phyloP scores from a whole-genome alignment of 768 basidiomycete species.

The Mycena epipterygia region DNA sequence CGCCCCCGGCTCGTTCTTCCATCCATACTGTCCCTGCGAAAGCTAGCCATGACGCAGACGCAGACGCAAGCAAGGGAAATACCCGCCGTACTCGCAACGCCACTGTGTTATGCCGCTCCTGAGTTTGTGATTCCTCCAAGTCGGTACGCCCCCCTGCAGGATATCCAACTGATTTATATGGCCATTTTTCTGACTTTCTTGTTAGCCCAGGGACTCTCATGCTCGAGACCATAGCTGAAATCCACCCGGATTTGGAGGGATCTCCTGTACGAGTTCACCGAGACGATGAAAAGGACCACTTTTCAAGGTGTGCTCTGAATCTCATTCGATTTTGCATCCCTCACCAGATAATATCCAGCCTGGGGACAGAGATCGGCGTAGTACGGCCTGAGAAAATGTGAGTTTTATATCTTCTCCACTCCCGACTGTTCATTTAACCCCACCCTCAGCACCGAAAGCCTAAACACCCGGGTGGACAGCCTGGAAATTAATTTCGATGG shows the following conservation, averaged over 20 bases:
- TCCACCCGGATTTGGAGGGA: not conserved
- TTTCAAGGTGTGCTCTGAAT: too few species aligned
- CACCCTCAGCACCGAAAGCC: not conserved
- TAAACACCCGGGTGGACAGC: conserved; percentile 18
- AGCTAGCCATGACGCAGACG: too few species aligned
- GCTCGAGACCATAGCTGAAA: not conserved
- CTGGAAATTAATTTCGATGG: conserved; percentile 20
- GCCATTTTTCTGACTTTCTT: not conserved
- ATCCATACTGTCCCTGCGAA: not conserved
- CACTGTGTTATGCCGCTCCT: too few species aligned
- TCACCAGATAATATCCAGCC: too few species aligned
- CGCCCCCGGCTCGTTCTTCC: too few species aligned
- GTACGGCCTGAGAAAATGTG: not conserved
- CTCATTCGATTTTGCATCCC: too few species aligned
- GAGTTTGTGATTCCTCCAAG: not conserved
- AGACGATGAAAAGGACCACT: not conserved
- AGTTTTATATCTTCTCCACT: too few species aligned
- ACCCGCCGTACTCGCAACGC: not conserved
- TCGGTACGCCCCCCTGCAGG: not conserved
- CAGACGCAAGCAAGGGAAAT: not conserved
- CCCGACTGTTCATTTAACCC: not conserved
- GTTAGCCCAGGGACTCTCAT: not conserved
- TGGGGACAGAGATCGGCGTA: too few species aligned
- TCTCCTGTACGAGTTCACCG: not conserved
- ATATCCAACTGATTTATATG: too few species aligned